Evolutionary conservation across 2,329 filamentous ascomycete species (phyloP).

Genomic region (Trichoderma sp.): DNA sequence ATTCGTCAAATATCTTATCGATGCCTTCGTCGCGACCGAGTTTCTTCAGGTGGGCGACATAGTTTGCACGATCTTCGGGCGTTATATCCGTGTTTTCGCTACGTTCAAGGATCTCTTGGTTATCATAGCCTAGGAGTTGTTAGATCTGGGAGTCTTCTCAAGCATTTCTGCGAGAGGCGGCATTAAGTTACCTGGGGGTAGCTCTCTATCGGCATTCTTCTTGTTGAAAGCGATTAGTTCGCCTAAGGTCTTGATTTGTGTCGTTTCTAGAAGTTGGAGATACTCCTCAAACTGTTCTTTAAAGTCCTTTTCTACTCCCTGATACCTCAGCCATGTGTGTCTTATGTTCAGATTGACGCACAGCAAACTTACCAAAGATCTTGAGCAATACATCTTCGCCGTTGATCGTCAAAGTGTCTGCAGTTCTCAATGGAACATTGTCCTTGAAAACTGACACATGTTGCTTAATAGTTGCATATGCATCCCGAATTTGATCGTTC

Average conservation of each 20-base stretch:
- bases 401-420: neutral
- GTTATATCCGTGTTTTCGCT: neutral
- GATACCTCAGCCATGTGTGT: neutral
- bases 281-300: constrained; percentile 2
- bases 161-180: neutral
- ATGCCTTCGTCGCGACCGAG: constrained; percentile 19
- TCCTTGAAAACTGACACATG: neutral
- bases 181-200: neutral
- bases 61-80: neutral
- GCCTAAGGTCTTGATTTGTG: neutral
- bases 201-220: constrained; percentile 18
- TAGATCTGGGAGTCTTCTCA: neutral
- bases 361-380: neutral
- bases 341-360: too few relatives aligned
- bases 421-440: neutral
- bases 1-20: constrained; percentile 19
- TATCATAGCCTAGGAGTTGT: neutral
- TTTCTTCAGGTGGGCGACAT: constrained; percentile 4
- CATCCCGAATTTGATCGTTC: neutral
- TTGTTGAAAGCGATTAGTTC: constrained; percentile 23
- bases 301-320: neutral
- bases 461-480: constrained; percentile 10
- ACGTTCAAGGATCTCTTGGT: neutral
- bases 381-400: neutral
- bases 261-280: neutral